Conservation (phyloP, 331 rosid genomes). For the Spiraea crenata region DNA sequence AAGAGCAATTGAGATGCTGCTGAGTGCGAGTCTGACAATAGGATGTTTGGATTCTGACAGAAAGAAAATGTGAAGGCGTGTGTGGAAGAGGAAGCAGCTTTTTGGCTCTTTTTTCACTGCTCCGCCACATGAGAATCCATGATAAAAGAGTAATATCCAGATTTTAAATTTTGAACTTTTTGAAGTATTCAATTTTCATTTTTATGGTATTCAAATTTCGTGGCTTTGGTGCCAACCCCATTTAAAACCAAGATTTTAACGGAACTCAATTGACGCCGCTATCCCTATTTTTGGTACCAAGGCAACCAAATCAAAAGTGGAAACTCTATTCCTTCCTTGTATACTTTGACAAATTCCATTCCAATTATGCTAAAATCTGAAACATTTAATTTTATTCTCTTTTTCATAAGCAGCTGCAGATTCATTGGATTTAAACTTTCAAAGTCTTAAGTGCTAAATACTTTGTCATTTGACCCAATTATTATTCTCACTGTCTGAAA, state of each 20-base stretch:
- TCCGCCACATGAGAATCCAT: constrained; percentile 21
- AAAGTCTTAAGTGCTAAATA: no score
- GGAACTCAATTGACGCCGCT: constrained; percentile 18
- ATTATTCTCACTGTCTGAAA: no score
- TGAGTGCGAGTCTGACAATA: constrained; percentile 28
- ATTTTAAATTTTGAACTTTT: constrained; percentile 10
- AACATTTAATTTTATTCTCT: no score
- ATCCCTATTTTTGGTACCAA: constrained; percentile 15
- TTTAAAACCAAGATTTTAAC: constrained; percentile 33
- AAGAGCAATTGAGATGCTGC: constrained; percentile 26
- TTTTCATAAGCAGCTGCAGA: no score
- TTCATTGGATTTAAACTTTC: no score
- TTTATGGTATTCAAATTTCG: constrained; percentile 32
- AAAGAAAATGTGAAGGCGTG: constrained; percentile 40
- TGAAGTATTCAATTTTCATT: constrained; percentile 16
- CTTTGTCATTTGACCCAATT: no score
- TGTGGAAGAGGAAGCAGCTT: constrained; percentile 49
- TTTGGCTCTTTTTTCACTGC: constrained; percentile 28
- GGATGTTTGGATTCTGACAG: constrained; percentile 48
- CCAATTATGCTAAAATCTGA: not conserved
- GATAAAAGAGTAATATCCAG: not conserved
- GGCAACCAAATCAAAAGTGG: not conserved
- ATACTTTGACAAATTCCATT: no score
- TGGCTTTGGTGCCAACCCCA: constrained; percentile 45
- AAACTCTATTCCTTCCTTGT: not conserved